Evolutionary conservation across 2,329 filamentous ascomycete genomes (phyloP), one percentile per base, ranked within the genome.

Genomic region (Fusarium fujikuroi): DNA sequence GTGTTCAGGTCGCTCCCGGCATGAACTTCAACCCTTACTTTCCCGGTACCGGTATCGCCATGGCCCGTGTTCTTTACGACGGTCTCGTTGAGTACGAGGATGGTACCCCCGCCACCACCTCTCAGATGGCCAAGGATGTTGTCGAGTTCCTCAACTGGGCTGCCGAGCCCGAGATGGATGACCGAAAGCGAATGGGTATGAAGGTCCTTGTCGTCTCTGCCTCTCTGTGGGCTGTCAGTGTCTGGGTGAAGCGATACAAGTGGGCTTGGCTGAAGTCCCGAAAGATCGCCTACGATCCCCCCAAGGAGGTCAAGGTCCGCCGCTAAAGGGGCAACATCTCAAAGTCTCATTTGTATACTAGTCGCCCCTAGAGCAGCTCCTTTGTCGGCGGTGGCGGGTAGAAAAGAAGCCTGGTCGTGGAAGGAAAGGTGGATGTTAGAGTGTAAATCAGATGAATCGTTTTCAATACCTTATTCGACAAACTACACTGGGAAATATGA

Each of bases 1-100:
- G 96, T 82, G 95, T 93, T 72, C 87, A 89, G 79, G 92, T 99
- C 69, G 92, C 91, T 79, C 91, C 92, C 71, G 96, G 96, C 81
- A 92, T 99, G 85, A 98, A 98, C 92, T 99, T 99, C 91, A 99
- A 99, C 91, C 96, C 96, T 70, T 99, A 98, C 90, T 99, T 99
- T 92, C 96, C 96, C 66, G 96, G 96, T 82, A 98, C 96, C 78
- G 95, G 95, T 83, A 99, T 99, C 84, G 96, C 93, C 80, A 99
- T 99, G 96, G 95, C 92, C 79, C 95, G 96, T 91, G 96, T 98
- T 70, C 91, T 99, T 70, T 99, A 97, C 86, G 96, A 99, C 78
- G 96, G 94, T 74, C 87, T 99, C 66, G 96, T 99, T 74, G 96
- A 99, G 84, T 99, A 98, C 87, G 96, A 99, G 84, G 96, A 99